These are phyloP conservation scores for Xerocomus subilludens DNA, from an alignment of 1,284 basidiomycete genomes.

Conservation along the genomic window DNA sequence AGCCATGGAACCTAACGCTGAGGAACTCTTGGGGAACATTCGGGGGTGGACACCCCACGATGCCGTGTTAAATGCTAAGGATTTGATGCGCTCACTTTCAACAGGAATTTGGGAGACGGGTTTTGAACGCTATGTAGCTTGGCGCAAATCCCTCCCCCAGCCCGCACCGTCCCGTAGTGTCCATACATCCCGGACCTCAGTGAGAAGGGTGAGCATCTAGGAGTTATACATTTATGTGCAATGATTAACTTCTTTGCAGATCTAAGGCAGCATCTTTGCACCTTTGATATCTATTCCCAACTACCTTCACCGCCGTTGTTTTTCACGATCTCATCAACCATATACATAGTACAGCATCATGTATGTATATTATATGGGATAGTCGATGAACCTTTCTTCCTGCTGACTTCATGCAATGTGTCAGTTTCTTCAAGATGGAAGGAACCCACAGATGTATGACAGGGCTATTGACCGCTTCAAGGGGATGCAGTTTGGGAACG, in stretches of 20 bases:
- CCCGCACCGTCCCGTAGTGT: neutral
- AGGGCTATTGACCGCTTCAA: too few relatives aligned
- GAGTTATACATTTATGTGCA: neutral
- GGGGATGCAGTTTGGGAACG: too few relatives aligned
- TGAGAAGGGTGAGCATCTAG: neutral
- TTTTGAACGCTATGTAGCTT: neutral
- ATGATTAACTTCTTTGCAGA: neutral
- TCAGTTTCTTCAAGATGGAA: too few relatives aligned
- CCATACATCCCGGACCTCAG: neutral
- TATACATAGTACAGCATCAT: too few relatives aligned
- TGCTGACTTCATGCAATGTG: too few relatives aligned
- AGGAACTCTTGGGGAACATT: neutral
- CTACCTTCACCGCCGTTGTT: too few relatives aligned
- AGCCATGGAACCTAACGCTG: neutral
- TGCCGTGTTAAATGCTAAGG: neutral
- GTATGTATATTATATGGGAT: too few relatives aligned
- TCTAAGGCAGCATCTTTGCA: neutral
- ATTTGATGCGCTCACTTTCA: neutral
- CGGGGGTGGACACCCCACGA: neutral
- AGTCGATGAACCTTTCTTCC: too few relatives aligned
- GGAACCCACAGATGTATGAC: too few relatives aligned
- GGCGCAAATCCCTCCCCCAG: neutral
- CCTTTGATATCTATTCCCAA: too few relatives aligned
- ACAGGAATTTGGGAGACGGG: neutral
- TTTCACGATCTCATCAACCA: neutral